These are phyloP conservation scores for Auriculariales sp. DNA, from an alignment of 768 basidiomycete genomes.

Conservation along the genomic window DNA sequence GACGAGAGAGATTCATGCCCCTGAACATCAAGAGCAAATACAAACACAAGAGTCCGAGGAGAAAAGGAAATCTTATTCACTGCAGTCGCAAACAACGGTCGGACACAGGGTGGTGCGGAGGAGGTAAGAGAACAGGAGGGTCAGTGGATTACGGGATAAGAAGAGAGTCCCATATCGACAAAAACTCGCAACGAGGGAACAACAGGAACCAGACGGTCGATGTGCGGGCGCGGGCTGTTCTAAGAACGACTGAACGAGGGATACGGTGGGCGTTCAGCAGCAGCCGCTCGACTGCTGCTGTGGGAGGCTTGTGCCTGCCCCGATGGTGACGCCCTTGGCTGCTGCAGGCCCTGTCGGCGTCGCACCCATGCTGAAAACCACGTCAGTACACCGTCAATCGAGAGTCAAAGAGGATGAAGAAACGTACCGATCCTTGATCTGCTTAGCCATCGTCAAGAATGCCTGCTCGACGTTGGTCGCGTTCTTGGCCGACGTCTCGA, in stretches of 20 bases:
- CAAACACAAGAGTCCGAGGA: too few relatives aligned
- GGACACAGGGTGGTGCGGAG: background rate
- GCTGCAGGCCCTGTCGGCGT: slow-evolving; percentile 51
- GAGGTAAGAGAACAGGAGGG: background rate
- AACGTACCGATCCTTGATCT: slow-evolving; percentile 77
- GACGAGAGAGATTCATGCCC: too few relatives aligned
- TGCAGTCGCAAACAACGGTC: too few relatives aligned
- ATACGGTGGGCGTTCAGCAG: slow-evolving; percentile 32
- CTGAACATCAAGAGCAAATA: too few relatives aligned
- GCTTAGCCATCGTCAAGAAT: slow-evolving; percentile 97
- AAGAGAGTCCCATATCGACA: background rate
- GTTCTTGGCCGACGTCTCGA: slow-evolving; percentile 99
- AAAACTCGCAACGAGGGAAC: too few relatives aligned
- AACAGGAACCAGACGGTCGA: background rate
- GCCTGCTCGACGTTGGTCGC: slow-evolving; percentile 98
- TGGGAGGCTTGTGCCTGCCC: slow-evolving; percentile 72
- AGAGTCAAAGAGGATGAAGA: background rate
- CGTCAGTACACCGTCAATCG: background rate
- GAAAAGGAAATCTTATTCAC: too few relatives aligned
- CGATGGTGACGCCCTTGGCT: slow-evolving; percentile 71
- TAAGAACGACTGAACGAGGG: background rate
- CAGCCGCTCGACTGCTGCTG: slow-evolving; percentile 61
- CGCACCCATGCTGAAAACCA: slow-evolving; percentile 58
- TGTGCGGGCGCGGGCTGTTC: background rate
- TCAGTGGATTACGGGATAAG: background rate